Base-by-base conservation (phyloP, 495 filamentous ascomycete species). In the Penicillium dipodomyicola region DNA sequence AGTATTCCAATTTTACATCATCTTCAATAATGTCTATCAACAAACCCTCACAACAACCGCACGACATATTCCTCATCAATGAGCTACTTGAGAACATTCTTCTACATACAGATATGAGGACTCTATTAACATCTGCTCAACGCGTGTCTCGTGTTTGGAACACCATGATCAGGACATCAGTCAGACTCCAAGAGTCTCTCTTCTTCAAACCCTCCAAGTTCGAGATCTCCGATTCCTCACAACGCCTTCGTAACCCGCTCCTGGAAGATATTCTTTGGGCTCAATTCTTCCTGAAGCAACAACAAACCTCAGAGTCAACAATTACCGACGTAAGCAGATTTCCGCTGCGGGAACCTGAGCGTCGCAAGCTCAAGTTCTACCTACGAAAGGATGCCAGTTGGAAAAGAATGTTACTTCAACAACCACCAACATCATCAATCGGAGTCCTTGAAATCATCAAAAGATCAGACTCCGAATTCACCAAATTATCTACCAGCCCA, bases 21-120 rank as follows among this genome's bases (percentile, higher is more conserved):
- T 37, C 43, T 15, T 32, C 27, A 4, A 47, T 33, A 23, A 54
- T 54, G 52, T 54, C 52, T 29, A 29, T 15, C 8, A 39, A 1
- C 29, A 29, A 35, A 5, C 9, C 42, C 33, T 46, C 32, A 11
- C 52, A 54, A 29, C 52, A 54, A 29, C 52, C 52, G 4, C 52
- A 77, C 58, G 22, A 45, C 29, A 55, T 56, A 46, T 49, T 56
- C 40, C 43, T 50, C 52, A 51, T 56, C 46, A 41, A 48, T 17
- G 58, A 60, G n/a, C 29, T 60, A 1, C 30, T 60, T 4, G 52
- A 56, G 39, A 44, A 17, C 17, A 56, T 60, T 9, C 58, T 56
- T 22, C 53, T 60, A 17, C 33, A 56, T 8, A 27, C 43, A 29
- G 58, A 56, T 22, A 56, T 30, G 15, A 35, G 27, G 5, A 60